phyloP scores from a whole-genome alignment of 1,139 yeast genomes.

The Taphrina confusa region DNA sequence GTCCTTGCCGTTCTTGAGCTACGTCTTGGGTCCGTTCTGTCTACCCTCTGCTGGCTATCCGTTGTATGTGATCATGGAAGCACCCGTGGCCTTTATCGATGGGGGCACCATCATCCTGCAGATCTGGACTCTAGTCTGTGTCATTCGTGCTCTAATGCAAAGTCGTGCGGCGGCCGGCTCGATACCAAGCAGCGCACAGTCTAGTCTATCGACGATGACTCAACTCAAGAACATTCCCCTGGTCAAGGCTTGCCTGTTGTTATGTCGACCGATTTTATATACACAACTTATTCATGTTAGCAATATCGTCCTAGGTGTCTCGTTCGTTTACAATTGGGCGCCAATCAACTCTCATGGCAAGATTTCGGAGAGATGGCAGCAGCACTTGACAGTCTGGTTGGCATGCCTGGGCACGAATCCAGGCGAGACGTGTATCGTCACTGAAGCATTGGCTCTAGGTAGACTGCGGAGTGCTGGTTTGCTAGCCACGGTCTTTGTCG shows the following conservation, averaged over 20 bases:
- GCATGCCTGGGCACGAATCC: background rate
- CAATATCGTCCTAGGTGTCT: background rate
- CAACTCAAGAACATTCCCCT: background rate
- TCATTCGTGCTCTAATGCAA: background rate
- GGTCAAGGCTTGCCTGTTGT: background rate
- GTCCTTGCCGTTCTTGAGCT: background rate
- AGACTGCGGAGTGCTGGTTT: background rate
- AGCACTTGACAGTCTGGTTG: background rate
- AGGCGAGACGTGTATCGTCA: no score
- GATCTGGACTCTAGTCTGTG: background rate
- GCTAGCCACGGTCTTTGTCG: background rate
- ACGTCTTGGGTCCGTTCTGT: conserved; percentile 1
- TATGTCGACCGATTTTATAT: conserved; percentile 3
- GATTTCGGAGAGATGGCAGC: background rate
- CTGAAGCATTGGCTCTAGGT: no score
- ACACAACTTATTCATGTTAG: background rate
- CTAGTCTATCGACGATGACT: background rate
- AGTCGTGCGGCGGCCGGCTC: background rate
- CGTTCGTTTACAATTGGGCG: background rate
- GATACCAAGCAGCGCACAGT: background rate
- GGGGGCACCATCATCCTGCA: background rate
- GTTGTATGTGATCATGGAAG: background rate
- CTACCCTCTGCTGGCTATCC: conserved; percentile 5
- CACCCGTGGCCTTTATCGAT: background rate
- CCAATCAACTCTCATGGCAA: conserved; percentile 5